A percentile compares a stretch with the other conserved stretches of the same genome.
phyloP scores from a whole-genome alignment of 2,329 filamentous ascomycete species.

The Ophiocordyceps sinensis region DNA sequence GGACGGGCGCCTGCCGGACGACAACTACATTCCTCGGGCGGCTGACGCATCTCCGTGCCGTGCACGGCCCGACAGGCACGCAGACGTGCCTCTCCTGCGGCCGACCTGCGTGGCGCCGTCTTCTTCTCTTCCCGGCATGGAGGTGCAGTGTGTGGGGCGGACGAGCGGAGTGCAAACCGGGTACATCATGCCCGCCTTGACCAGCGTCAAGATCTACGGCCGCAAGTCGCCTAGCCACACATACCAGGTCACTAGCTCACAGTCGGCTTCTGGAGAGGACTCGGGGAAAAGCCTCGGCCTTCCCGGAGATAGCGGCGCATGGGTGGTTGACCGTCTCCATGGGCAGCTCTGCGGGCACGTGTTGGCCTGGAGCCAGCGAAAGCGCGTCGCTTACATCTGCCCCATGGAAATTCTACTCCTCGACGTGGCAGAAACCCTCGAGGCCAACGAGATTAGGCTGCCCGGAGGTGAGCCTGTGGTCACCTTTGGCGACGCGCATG shows the following conservation, averaged over 20 bases:
- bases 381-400: slow-evolving; percentile 77
- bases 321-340: slow-evolving; percentile 71
- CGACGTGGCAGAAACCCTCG: slow-evolving; percentile 69
- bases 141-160: slow-evolving; percentile 78
- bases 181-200: slow-evolving; percentile 61
- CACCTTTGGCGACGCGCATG: slow-evolving; percentile 8
- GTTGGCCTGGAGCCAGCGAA: slow-evolving; percentile 71
- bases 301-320: slow-evolving; percentile 84
- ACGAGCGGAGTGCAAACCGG: slow-evolving; percentile 75
- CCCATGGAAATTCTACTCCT: slow-evolving; percentile 84
- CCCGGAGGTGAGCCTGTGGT: slow-evolving; percentile 42
- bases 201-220: slow-evolving; percentile 76
- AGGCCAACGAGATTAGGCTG: slow-evolving; percentile 54
- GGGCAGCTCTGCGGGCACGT: slow-evolving; percentile 81
- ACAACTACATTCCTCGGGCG: slow-evolving; percentile 50
- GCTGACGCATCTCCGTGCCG: slow-evolving; percentile 4
- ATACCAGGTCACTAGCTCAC: slow-evolving; percentile 39
- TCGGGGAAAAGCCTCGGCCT: slow-evolving; percentile 35
- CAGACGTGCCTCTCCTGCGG: slow-evolving; percentile 24
- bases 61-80: slow-evolving; percentile 3
- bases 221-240: slow-evolving; percentile 66
- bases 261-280: background rate
- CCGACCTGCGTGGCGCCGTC: slow-evolving; percentile 45
- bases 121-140: slow-evolving; percentile 52
- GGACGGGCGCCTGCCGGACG: slow-evolving; percentile 51